Evolutionary conservation across 2,329 filamentous ascomycete genomes (phyloP), one percentile per base, ranked within the genome.

Genomic region (Phialophora chinensis): DNA sequence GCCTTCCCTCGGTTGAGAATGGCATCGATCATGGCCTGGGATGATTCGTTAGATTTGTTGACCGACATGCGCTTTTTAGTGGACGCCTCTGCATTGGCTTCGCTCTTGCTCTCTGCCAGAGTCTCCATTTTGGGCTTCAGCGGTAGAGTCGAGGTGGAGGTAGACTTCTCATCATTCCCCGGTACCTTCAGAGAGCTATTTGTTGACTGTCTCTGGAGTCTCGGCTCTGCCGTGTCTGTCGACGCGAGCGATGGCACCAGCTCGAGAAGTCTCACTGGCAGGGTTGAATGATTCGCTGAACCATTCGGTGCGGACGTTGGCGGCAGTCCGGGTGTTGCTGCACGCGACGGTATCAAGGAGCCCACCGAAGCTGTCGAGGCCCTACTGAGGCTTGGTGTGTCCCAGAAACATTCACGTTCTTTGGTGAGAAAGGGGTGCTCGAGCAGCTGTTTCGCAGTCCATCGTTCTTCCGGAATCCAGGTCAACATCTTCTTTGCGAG

Each of bases 401-500:
- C 60, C 35, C 61, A 53, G 14, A 8, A 17, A 35, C 61, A 68
- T 29, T 70, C 68, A 14, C 66, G 60, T 31, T 70, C 69, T 35
- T 70, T 71, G 3, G 69, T 71, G 67, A 66, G 79, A 78, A 64
- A 79, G 73, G 62, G 75, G 72, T 79, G 75, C 2, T 78, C 72
- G 33, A 76, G 73, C 33, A 79, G 60, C 62, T 79, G 75, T 17
- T 72, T 72, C 35, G 77, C 78, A 23, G 75, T 78, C 55, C 74
- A 75, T 44, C 78, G 75, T 60, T 79, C 68, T 56, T 76, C 73
- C 2, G 77, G 77, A 4, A 72, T 52, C 77, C 77, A 79, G 11
- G 63, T 65, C n/a, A 79, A 72, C 77, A 79, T 79, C 17, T 69
- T 65, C 49, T 72, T 70, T 11, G 72, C 72, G 67, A 79, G 79